Conservation (phyloP, 495 filamentous ascomycete species). For the Paragyromitra xinjiangensis region DNA sequence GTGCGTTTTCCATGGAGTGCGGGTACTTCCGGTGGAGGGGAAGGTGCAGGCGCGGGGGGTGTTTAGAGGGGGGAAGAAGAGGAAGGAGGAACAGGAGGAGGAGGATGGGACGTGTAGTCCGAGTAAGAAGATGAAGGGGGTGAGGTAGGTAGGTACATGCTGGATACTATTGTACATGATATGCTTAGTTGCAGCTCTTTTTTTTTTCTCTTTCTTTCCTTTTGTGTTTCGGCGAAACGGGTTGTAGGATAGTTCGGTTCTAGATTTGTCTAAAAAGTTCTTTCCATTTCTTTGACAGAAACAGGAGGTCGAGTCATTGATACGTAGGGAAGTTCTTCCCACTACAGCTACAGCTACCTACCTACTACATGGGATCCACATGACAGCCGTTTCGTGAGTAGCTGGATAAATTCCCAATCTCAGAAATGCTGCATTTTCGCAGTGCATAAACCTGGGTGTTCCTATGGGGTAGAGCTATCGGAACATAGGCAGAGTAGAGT, state of each 20-base stretch:
- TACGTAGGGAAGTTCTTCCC: not conserved
- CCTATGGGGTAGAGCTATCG: too few relatives aligned
- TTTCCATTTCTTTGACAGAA: not conserved
- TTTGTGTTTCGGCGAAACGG: constrained; percentile 8
- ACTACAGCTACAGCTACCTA: not conserved
- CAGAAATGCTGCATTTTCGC: not conserved
- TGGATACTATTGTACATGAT: not conserved
- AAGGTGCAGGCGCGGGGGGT: constrained; percentile 84
- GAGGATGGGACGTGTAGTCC: constrained; percentile 23
- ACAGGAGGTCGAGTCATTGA: not conserved
- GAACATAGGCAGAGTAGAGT: not conserved
- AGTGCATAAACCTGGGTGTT: not conserved
- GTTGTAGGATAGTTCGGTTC: constrained; percentile 22
- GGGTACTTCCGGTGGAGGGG: constrained; percentile 78
- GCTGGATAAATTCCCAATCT: constrained; percentile 1
- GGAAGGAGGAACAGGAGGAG: constrained; percentile 62
- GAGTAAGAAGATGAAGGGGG: constrained; percentile 47
- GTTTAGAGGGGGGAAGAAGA: constrained; percentile 64
- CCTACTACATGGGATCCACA: not conserved
- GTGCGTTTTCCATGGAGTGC: constrained; percentile 83
- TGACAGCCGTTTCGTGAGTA: not conserved
- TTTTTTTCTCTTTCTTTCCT: not conserved
- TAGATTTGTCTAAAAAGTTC: not conserved
- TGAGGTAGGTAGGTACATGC: constrained; percentile 7
- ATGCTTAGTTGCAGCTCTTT: not conserved